These are phyloP conservation scores for Escovopsis sp. DNA, from an alignment of 2,329 filamentous ascomycete species.

Conservation along the genomic window DNA sequence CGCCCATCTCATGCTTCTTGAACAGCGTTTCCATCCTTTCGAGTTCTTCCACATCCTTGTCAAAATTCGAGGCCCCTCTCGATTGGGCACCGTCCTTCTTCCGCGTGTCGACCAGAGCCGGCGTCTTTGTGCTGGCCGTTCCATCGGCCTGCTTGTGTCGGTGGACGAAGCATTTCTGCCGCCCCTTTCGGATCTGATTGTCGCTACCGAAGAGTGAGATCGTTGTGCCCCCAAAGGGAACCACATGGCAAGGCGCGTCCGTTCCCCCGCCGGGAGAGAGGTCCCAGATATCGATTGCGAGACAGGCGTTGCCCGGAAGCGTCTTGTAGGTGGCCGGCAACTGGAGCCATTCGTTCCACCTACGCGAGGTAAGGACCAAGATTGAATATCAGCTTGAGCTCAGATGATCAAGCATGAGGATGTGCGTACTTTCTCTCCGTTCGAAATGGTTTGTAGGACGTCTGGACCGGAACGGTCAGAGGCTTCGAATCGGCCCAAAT, in stretches of 20 bases:
- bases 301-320: conserved; percentile 63
- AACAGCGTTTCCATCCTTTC: conserved; percentile 79
- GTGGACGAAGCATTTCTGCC: conserved; percentile 81
- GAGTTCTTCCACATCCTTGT: conserved; percentile 66
- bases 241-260: conserved; percentile 56
- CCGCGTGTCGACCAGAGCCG: conserved; percentile 44
- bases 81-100: conserved; percentile 35
- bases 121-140: conserved; percentile 63
- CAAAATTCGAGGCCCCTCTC: conserved; percentile 34
- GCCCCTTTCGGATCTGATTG: conserved; percentile 77
- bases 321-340: conserved; percentile 74
- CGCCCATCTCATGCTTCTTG: conserved; percentile 97
- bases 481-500: conserved; percentile 95
- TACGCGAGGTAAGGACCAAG: conserved; percentile 17
- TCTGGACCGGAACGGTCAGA: conserved; percentile 80
- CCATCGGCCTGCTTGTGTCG: conserved; percentile 75
- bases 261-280: conserved; percentile 63
- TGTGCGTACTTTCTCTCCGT: conserved; percentile 41
- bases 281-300: conserved; percentile 94
- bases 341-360: conserved; percentile 94
- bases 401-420: neutral
- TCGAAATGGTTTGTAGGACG: conserved; percentile 82
- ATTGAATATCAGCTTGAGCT: neutral
- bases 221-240: conserved; percentile 90
- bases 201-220: conserved; percentile 84